phyloP scores from a whole-genome alignment of 2,329 filamentous ascomycete species.

The Xylaria sp. region DNA sequence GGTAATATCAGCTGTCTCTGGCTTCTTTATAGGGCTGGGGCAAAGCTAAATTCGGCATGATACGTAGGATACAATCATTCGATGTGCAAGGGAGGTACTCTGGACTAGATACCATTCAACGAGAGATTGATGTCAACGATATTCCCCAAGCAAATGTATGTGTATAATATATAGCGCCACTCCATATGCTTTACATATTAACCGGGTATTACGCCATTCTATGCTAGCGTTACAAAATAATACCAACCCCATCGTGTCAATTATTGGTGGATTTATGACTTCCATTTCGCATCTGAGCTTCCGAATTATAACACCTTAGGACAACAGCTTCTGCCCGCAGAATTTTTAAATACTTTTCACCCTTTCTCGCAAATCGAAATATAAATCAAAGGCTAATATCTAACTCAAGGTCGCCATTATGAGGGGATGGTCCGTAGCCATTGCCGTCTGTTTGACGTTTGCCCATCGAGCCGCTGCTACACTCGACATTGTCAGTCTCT shows the following conservation, averaged over 20 bases:
- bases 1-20: slow-evolving; percentile 55
- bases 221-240: background rate
- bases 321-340: background rate
- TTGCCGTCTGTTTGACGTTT: background rate
- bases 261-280: slow-evolving; percentile 23
- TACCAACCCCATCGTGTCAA: background rate
- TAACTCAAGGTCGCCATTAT: background rate
- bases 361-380: background rate
- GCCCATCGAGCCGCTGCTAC: slow-evolving; percentile 1
- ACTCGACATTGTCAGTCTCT: slow-evolving; percentile 22
- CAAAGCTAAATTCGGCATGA: slow-evolving; percentile 29
- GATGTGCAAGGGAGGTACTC: background rate
- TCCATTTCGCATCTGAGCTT: slow-evolving; percentile 9
- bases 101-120: background rate
- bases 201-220: background rate
- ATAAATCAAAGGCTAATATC: background rate
- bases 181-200: background rate
- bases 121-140: background rate
- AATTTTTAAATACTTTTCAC: background rate
- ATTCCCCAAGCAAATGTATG: background rate
- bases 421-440: background rate
- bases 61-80: background rate
- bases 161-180: background rate
- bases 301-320: background rate
- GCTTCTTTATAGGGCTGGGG: slow-evolving; percentile 37